Conservation (phyloP, 257 asterid species). For the Solanum chaucha region DNA sequence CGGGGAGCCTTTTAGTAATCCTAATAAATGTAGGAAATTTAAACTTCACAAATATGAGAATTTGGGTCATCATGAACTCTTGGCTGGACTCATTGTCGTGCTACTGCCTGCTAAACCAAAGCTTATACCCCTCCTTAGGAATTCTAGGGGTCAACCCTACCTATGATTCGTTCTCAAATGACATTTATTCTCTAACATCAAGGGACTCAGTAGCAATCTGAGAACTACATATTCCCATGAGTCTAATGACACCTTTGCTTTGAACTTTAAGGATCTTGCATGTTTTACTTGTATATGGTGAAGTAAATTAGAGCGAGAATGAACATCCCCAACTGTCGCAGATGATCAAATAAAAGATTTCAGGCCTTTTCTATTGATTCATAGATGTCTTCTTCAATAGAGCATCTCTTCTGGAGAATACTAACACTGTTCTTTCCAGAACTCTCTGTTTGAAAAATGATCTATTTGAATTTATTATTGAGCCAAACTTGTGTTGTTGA, state of each 20-base stretch:
- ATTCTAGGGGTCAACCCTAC: not conserved
- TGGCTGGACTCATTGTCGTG: not conserved
- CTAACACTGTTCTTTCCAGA: not conserved
- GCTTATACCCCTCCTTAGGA: not conserved
- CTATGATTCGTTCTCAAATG: not conserved
- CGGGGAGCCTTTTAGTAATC: not conserved
- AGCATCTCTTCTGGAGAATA: not conserved
- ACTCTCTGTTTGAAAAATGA: not conserved
- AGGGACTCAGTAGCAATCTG: not conserved
- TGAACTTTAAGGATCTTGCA: not conserved
- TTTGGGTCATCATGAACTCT: not conserved
- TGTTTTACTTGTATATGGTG: not conserved
- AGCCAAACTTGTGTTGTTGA: slow-evolving; percentile 3
- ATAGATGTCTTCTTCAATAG: not conserved
- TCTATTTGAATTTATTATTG: not conserved
- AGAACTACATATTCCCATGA: not conserved
- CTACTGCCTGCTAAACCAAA: not conserved
- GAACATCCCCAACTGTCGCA: not conserved
- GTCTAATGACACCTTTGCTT: not conserved
- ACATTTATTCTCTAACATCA: not conserved
- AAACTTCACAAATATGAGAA: not conserved
- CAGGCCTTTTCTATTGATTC: not conserved
- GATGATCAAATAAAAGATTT: not conserved
- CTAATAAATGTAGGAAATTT: not conserved
- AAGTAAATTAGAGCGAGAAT: not conserved